phyloP scores from a whole-genome alignment of 208 protist genomes.

The Acanthamoeba sp. region DNA sequence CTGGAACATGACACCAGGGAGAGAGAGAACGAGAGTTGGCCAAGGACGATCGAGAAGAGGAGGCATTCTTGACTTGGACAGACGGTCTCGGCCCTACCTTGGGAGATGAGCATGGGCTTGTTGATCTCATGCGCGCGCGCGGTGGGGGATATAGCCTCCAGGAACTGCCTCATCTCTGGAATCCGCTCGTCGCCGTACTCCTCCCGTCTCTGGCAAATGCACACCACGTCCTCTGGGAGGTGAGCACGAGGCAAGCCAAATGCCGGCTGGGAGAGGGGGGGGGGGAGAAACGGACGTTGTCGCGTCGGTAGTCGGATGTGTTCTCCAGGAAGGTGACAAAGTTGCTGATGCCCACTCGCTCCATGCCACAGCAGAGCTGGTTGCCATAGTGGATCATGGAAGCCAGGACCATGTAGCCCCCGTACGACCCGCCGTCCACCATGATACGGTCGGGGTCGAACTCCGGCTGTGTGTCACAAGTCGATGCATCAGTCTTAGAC shows the following conservation, averaged over 20 bases:
- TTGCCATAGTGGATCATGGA: constrained; percentile 58
- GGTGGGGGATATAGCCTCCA: constrained; percentile 2
- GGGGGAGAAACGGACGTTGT: constrained; percentile 18
- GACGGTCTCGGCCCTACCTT: not conserved
- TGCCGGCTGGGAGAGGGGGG: not conserved
- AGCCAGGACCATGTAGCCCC: constrained; percentile 57
- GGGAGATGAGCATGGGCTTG: constrained; percentile 68
- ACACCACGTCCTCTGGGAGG: no score
- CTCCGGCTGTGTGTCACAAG: not conserved
- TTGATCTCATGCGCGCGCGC: not conserved
- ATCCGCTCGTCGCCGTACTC: constrained; percentile 59
- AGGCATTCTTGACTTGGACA: not conserved
- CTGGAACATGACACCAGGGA: no score
- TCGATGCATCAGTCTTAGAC: not conserved
- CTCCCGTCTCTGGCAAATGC: not conserved
- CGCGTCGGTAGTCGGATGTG: constrained; percentile 41
- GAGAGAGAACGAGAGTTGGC: not conserved
- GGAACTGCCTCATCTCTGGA: constrained; percentile 49
- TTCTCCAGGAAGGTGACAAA: constrained; percentile 68
- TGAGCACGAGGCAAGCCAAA: no score
- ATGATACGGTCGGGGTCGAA: constrained; percentile 15
- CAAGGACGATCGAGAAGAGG: not conserved
- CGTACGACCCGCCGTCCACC: constrained; percentile 45
- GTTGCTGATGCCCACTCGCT: constrained; percentile 58
- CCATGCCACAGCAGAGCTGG: not conserved